Base-by-base conservation (phyloP, 345 rosid genomes). In the Citrus maxima region DNA sequence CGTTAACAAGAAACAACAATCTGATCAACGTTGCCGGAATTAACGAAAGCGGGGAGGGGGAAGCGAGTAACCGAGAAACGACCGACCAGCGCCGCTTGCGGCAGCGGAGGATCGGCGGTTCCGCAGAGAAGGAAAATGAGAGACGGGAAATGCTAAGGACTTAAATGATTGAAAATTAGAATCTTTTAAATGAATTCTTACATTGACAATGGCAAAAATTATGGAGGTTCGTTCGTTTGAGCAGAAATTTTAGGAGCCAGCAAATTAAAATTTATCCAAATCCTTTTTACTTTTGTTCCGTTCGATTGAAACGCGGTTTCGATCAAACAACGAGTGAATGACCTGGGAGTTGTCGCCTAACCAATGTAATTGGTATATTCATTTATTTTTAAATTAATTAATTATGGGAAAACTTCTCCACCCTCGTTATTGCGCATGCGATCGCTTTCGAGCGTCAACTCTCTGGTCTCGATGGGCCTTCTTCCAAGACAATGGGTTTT, bases 31-130 rank as follows among this genome's bases (percentile, higher is more conserved):
- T 28, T 8, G 35, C 10, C 10, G 7, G 22, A 74, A 60, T 65
- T 25, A 74, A 25, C 6, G 27, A 62, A 40, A 32, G 9, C 63
- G 10, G 37, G 35, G 58, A 6, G 21, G 37, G 55, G 58, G 14
- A 38, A 40, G 27, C 34, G 35, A 37, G 14, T 24, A 37, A 38
- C 19, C 22, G 4, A 18, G 35, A 74, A 21, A 38, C 72, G 21
- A 78, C 83, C 81, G 76, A 81, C 74, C 87, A 59, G 58, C 77
- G 79, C 82, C 60, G 81, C 66, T 68, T 10, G 42, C 16, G 62
- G 62, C 77, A 72, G 76, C 86, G 77, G 83, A 67, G 77, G 83
- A 71, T 74, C 80, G 73, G 76, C 70, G 79, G 79, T 77, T 82
- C 66, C 75, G 24, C 49, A 25, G 73, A 63, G 73, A 83, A 60